Percentiles rank a stretch among this genome's conserved stretches.
These are phyloP conservation scores for Guyanaporus albipodus DNA, from an alignment of 768 basidiomycete genomes.

Conservation along the genomic window DNA sequence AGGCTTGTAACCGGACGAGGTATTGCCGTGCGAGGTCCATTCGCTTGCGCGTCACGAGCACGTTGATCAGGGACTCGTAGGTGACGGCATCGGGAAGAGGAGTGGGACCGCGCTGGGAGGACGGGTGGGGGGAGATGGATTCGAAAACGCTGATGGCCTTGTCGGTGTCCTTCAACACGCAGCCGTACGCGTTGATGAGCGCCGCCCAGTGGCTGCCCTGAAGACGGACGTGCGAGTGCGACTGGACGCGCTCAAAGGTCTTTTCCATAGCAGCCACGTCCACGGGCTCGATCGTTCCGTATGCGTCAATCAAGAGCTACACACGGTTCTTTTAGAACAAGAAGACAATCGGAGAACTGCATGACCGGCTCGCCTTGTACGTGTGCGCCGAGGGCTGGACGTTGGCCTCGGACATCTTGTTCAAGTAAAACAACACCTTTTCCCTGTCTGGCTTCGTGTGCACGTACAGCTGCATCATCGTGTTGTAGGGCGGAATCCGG, in stretches of 20 bases:
- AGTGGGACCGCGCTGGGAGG: constrained; percentile 30
- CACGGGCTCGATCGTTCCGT: constrained; percentile 81
- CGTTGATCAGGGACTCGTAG: constrained; percentile 89
- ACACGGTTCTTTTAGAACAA: constrained; percentile 2
- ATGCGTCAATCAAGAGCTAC: constrained; percentile 84
- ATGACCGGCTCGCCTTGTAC: constrained; percentile 65
- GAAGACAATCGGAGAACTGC: not conserved
- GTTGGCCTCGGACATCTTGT: constrained; percentile 53
- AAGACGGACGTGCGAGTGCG: constrained; percentile 19
- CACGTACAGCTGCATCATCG: constrained; percentile 97
- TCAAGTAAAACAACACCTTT: constrained; percentile 71
- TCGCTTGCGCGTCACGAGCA: constrained; percentile 72
- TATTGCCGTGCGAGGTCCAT: constrained; percentile 74
- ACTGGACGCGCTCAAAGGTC: constrained; percentile 62
- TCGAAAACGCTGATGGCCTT: constrained; percentile 77
- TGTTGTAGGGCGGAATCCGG: constrained; percentile 93
- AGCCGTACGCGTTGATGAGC: constrained; percentile 86
- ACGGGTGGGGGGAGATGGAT: constrained; percentile 55
- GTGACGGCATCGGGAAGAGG: constrained; percentile 73
- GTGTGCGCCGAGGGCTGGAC: constrained; percentile 85
- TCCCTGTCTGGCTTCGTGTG: constrained; percentile 85
- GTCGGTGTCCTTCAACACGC: constrained; percentile 70
- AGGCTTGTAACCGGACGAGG: constrained; percentile 52
- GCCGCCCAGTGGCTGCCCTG: constrained; percentile 75
- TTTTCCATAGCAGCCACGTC: constrained; percentile 68